A percentile compares a stretch with the other conserved stretches of the same genome.
Evolutionary conservation across 2,329 filamentous ascomycete species (phyloP).

Genomic region (Cladosporium cucumerinum): DNA sequence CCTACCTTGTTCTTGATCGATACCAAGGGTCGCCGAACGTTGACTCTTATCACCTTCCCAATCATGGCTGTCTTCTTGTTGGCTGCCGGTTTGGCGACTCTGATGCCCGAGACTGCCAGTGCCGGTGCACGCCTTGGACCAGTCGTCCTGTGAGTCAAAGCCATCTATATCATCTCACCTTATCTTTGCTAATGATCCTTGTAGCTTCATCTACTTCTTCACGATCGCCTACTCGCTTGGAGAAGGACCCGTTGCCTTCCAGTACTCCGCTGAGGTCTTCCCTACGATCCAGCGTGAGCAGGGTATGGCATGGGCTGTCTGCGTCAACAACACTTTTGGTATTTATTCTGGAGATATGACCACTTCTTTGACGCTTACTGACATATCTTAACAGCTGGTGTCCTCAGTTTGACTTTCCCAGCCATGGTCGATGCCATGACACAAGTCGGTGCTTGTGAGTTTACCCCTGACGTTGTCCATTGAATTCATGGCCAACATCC

Average conservation of each 20-base stretch:
- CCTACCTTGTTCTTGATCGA: conserved; percentile 47
- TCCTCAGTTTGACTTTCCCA: conserved; percentile 44
- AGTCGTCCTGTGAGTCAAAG: conserved; percentile 30
- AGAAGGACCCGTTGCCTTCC: conserved; percentile 43
- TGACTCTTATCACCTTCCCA: conserved; percentile 43
- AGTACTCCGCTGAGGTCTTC: conserved; percentile 45
- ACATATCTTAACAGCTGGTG: conserved; percentile 38
- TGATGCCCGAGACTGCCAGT: conserved; percentile 28
- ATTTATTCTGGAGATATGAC: neutral
- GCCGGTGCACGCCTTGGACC: conserved; percentile 37
- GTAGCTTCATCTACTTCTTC: conserved; percentile 47
- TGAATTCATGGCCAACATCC: conserved; percentile 25
- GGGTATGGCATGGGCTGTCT: conserved; percentile 52
- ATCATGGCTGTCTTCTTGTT: conserved; percentile 50
- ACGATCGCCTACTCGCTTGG: conserved; percentile 51
- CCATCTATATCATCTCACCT: neutral
- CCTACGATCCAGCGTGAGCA: conserved; percentile 45
- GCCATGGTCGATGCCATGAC: conserved; percentile 49
- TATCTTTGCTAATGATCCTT: neutral
- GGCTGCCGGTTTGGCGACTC: conserved; percentile 45
- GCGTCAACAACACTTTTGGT: conserved; percentile 53
- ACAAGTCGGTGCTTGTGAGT: conserved; percentile 52
- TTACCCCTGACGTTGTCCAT: neutral
- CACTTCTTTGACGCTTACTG: neutral
- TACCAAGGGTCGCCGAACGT: conserved; percentile 43